Evolutionary conservation across 495 filamentous ascomycete genomes (phyloP).

Genomic region (Penicillium canariense): DNA sequence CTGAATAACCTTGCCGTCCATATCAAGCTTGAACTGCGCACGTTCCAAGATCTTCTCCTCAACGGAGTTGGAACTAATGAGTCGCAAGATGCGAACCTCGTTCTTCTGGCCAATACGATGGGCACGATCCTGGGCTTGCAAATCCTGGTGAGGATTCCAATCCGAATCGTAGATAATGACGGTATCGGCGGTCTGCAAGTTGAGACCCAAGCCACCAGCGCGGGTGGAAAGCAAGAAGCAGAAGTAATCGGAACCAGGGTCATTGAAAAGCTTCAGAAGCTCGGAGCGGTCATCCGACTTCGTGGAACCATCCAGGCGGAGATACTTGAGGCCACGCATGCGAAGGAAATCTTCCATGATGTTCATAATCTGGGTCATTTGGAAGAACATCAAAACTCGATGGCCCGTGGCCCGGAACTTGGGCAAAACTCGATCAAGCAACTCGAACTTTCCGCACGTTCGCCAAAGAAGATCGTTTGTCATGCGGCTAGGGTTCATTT

Average conservation of each 20-base stretch:
- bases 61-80: constrained; percentile 95
- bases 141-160: constrained; percentile 99
- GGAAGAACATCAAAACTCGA: constrained; percentile 98
- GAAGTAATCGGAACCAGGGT: constrained; percentile 85
- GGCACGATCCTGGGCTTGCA: constrained; percentile 98
- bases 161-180: constrained; percentile 99
- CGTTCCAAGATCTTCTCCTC: constrained; percentile 98
- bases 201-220: constrained; percentile 95
- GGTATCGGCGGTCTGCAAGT: constrained; percentile 95
- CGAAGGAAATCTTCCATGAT: constrained; percentile 99
- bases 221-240: constrained; percentile 98
- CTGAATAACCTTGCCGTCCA: constrained; percentile 99
- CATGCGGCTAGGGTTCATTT: constrained; percentile 85
- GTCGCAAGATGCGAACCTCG: constrained; percentile 90
- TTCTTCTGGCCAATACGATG: constrained; percentile 99
- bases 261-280: constrained; percentile 84
- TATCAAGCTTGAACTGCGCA: constrained; percentile 95
- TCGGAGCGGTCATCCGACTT: constrained; percentile 97
- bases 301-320: constrained; percentile 92
- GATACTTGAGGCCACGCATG: constrained; percentile 73
- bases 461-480: constrained; percentile 95
- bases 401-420: constrained; percentile 89
- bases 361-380: constrained; percentile 99
- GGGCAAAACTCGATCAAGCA: constrained; percentile 86
- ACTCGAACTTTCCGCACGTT: constrained; percentile 94